phyloP scores from a whole-genome alignment of 73 alveolate genomes.

The Paramecium sonneborni region DNA sequence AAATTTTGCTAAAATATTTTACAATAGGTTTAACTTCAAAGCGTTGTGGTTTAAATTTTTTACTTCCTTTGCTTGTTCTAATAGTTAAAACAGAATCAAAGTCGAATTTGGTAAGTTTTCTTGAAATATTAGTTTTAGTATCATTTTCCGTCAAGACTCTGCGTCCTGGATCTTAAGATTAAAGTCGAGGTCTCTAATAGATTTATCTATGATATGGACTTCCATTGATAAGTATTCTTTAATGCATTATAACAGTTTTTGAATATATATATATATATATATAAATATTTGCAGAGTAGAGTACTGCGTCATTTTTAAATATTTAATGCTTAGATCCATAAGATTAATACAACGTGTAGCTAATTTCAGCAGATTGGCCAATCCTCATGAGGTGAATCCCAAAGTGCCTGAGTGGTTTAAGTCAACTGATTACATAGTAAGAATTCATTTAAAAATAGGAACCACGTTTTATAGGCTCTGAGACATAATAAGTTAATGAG shows the following conservation, averaged over 20 bases:
- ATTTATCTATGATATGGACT: conserved; percentile 13
- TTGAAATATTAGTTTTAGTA: conserved; percentile 9
- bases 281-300: neutral
- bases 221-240: neutral
- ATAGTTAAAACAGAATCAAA: neutral
- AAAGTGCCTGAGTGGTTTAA: conserved; percentile 6
- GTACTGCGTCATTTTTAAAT: conserved; percentile 33
- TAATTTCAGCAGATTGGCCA: neutral
- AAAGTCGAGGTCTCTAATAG: neutral
- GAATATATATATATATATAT: conserved; percentile 8
- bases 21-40: neutral
- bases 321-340: conserved; percentile 28
- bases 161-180: neutral
- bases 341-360: conserved; percentile 26
- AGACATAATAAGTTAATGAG: conserved; percentile 33
- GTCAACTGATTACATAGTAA: neutral
- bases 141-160: conserved; percentile 35
- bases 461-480: conserved; percentile 47
- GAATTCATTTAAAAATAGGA: neutral
- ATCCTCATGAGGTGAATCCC: conserved; percentile 33
- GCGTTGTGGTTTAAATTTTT: conserved; percentile 6
- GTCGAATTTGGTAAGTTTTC: conserved; percentile 16
- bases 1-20: neutral
- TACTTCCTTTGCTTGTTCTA: conserved; percentile 12
- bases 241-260: conserved; percentile 50